Conservation (phyloP, 306 rosid genomes). For the Gynostemma pentaphyllum region DNA sequence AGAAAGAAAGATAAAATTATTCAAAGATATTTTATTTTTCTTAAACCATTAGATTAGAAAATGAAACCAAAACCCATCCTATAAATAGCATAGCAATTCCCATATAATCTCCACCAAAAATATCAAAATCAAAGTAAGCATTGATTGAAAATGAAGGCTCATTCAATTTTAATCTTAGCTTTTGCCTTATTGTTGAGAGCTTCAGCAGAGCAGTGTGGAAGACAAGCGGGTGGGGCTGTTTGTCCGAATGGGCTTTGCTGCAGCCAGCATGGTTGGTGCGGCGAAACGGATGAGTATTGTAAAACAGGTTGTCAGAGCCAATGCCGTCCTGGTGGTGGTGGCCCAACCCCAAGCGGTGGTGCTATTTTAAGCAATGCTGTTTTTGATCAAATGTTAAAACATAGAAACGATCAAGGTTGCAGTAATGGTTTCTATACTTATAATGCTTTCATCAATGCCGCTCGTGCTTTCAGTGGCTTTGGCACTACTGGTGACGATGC, state of each 20-base stretch:
- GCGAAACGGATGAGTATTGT: background rate
- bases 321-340: background rate
- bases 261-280: background rate
- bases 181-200: background rate
- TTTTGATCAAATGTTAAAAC: slow-evolving; percentile 26
- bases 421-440: slow-evolving; percentile 31
- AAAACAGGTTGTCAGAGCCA: slow-evolving; percentile 34
- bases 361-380: too few species aligned
- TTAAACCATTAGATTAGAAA: too few species aligned
- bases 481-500: slow-evolving; percentile 22
- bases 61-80: too few species aligned
- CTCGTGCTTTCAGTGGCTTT: slow-evolving; percentile 19
- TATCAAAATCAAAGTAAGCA: background rate
- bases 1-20: too few species aligned
- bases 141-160: background rate
- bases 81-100: too few species aligned
- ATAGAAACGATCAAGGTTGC: slow-evolving; percentile 23
- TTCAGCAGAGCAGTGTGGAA: background rate
- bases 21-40: too few species aligned
- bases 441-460: slow-evolving; percentile 31
- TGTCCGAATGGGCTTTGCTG: slow-evolving; percentile 1
- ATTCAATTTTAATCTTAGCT: background rate
- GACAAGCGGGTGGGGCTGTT: background rate
- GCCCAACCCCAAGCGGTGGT: background rate
- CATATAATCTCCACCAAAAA: background rate